Percentiles rank a stretch among this genome's conserved stretches.
phyloP scores from a whole-genome alignment of 306 rosid species.

The Vigna nakashimae region DNA sequence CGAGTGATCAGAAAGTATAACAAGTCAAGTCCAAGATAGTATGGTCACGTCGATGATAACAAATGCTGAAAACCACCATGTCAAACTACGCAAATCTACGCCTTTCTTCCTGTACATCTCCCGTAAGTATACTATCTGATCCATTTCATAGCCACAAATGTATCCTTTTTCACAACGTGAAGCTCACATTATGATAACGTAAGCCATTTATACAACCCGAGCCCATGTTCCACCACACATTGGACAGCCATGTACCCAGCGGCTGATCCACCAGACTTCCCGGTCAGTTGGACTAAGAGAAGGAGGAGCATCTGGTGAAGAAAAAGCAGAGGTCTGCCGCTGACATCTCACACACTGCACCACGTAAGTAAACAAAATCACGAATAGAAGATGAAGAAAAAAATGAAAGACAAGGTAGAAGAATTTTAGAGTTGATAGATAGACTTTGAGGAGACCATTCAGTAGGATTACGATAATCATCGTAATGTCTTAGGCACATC shows the following conservation, averaged over 20 bases:
- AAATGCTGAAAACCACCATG: conserved; percentile 32
- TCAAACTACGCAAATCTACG: conserved; percentile 40
- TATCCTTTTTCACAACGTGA: conserved; percentile 9
- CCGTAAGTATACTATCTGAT: conserved; percentile 37
- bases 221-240: conserved; percentile 99
- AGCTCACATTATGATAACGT: background rate
- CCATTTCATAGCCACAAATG: conserved; percentile 5
- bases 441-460: background rate
- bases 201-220: conserved; percentile 76
- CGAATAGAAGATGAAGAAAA: conserved; percentile 6
- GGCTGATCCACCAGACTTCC: conserved; percentile 96
- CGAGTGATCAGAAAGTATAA: conserved; percentile 22
- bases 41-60: background rate
- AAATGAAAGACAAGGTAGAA: too few relatives aligned
- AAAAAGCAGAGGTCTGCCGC: conserved; percentile 94
- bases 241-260: conserved; percentile 97
- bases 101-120: conserved; percentile 41
- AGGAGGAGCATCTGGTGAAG: conserved; percentile 66
- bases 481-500: background rate
- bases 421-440: background rate
- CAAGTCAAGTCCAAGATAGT: conserved; percentile 8
- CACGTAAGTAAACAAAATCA: conserved; percentile 37
- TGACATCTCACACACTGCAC: conserved; percentile 96
- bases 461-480: background rate
- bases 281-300: conserved; percentile 64